These are phyloP conservation scores for Phalaenopsis aphrodite DNA, from an alignment of 106 monocot genomes.

Conservation along the genomic window DNA sequence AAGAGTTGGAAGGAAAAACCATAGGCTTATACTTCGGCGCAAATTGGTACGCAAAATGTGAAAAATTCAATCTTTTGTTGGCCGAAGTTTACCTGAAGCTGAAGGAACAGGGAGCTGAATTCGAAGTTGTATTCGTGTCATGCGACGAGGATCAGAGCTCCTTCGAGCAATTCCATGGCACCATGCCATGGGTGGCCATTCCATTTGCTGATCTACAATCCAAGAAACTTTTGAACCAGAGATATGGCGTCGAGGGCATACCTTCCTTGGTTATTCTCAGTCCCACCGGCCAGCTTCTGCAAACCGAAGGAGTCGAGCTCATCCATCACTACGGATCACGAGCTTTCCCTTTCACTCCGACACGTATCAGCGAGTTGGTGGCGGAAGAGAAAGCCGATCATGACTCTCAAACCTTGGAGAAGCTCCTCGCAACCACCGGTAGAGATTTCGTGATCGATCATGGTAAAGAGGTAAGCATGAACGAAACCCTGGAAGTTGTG, in stretches of 20 bases:
- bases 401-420: constrained; percentile 45
- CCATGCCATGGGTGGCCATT: constrained; percentile 53
- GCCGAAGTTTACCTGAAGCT: constrained; percentile 26
- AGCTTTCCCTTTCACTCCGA: constrained; percentile 34
- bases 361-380: constrained; percentile 32
- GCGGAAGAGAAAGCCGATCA: constrained; percentile 35
- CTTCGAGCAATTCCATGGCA: constrained; percentile 36
- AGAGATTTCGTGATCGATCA: constrained; percentile 32
- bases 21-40: constrained; percentile 49
- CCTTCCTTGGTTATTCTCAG: constrained; percentile 36
- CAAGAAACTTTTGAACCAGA: constrained; percentile 27
- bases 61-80: constrained; percentile 38
- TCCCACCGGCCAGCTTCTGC: constrained; percentile 19
- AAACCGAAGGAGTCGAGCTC: constrained; percentile 29
- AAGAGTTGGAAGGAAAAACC: constrained; percentile 29
- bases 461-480: constrained; percentile 21
- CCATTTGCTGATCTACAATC: constrained; percentile 30
- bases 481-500: neutral
- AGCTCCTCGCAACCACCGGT: constrained; percentile 24
- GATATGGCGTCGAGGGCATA: constrained; percentile 41
- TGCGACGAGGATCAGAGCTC: constrained; percentile 43
- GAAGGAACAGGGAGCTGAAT: constrained; percentile 23
- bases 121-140: constrained; percentile 45
- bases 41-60: constrained; percentile 42
- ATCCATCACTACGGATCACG: constrained; percentile 20